Base-by-base conservation (phyloP, 2,329 filamentous ascomycete genomes). In the Paecilomyces dactylethromorphus region DNA sequence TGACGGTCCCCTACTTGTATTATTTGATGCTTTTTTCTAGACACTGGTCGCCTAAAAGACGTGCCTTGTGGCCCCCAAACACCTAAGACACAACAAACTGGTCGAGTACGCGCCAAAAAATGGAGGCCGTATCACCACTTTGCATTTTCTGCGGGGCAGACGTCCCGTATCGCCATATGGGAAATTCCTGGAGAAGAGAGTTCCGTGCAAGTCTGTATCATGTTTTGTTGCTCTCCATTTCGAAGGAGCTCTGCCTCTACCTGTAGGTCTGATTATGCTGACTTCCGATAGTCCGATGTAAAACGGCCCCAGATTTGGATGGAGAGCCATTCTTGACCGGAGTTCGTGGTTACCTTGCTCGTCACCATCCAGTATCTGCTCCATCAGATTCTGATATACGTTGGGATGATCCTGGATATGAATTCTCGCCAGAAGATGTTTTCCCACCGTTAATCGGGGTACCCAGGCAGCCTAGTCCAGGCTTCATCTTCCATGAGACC, bases 401-500 rank as follows among this genome's bases (percentile, higher is more conserved):
- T 24, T 61, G 59, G 54, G 56, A 63, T 31, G 58, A 64, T 26
- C 29, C 58, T 8, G 52, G 29, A 22, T 58, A 57, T 50, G 39
- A 53, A 26, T 31, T 58, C 15, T 53, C 58, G 1, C 21, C 24
- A 8, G 53, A 57, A n/a, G 65, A 67, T 52, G 51, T 29, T 11
- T 61, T 64, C 12, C 57, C 59, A 1, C 52, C 57, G 5, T 57
- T 65, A 15, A 56, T 60, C 22, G 57, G 58, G 10, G 22, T 26
- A 13, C 50, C 29, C 15, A 18, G 21, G n/a, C 54, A 32, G 21
- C 56, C 57, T 3, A 29, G 61, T 13, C 60, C 61, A 55, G 62
- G 63, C 4, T 66, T 64, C 54, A 53, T 60, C 5, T 60, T 67
- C 32, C 64, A 67, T 59, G 63, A 67, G 10, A 33, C 57, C 22